Percentiles rank a stretch among this genome's conserved stretches.
Conservation (phyloP, 2,329 filamentous ascomycete genomes). For the Decorospora gaudefroyi region DNA sequence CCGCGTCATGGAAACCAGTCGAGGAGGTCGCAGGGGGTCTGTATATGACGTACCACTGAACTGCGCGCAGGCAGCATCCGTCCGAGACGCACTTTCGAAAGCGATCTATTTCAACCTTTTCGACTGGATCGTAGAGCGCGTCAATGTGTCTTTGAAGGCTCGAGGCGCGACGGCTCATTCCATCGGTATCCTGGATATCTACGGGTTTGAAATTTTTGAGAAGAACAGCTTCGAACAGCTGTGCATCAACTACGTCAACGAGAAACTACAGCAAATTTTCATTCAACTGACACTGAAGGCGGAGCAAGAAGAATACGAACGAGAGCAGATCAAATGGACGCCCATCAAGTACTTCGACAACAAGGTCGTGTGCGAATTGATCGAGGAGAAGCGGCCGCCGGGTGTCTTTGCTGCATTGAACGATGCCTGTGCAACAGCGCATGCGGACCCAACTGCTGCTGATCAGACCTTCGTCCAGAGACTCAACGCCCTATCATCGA, state of each 20-base stretch:
- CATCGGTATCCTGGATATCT: conserved; percentile 97
- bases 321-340: conserved; percentile 97
- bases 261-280: conserved; percentile 98
- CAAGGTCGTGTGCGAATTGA: conserved; percentile 96
- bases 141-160: conserved; percentile 86
- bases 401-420: conserved; percentile 96
- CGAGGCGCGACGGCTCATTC: conserved; percentile 76
- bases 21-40: conserved; percentile 67
- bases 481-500: conserved; percentile 82
- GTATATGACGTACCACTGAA: conserved; percentile 80
- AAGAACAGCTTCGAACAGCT: conserved; percentile 98
- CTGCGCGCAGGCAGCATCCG: conserved; percentile 79
- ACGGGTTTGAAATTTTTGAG: conserved; percentile 98
- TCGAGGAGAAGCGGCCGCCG: conserved; percentile 86
- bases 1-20: conserved; percentile 75
- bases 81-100: conserved; percentile 88
- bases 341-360: conserved; percentile 99
- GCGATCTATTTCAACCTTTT: conserved; percentile 98
- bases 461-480: conserved; percentile 95
- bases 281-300: conserved; percentile 96
- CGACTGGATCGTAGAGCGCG: conserved; percentile 94
- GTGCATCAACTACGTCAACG: conserved; percentile 99
- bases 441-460: conserved; percentile 90
- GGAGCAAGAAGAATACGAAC: conserved; percentile 95
- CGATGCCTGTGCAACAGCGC: conserved; percentile 97